Base-by-base conservation (phyloP, 2,329 filamentous ascomycete species). In the Diaporthe vexans region DNA sequence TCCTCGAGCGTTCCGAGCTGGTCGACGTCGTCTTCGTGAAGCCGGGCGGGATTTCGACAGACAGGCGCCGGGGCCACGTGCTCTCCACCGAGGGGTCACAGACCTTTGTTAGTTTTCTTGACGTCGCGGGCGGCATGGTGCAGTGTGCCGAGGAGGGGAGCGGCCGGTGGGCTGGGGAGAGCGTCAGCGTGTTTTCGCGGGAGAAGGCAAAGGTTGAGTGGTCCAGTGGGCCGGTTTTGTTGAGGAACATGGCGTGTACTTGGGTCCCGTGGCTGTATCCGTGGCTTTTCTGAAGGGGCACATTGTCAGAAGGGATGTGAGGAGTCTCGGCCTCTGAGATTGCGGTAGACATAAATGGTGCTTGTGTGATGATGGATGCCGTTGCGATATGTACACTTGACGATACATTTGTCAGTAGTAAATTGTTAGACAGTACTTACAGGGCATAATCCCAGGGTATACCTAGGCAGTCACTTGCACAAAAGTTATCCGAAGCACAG, bases 51-150 rank as follows among this genome's bases (percentile, higher is more conserved):
- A 73, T 73, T 19, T 59, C 71, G 37, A 26, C n/a, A 17, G 71
- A 73, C 21, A 35, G 11, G 10, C 59, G 59, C 15, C 15, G 33
- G n/a, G 71, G 72, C 51, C 72, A 73, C 26, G 72, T 59, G 17
- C 52, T 73, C 26, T 26, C 24, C 54, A 24, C 40, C 4, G 54
- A 71, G 19, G n/a, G 43, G 40, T 71, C 69, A 26, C 48, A 58
- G 72, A 70, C 72, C 15, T 73, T 73, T 26, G 52, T 73, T 15
- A 70, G 63, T 33, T 73, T 58, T 40, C 40, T 57, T 3, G 72
- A 73, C 40, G 63, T 61, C 63, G 72, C 72, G 21, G 72, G 63
- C 1, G 72, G 52, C 0, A 70, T 73, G 72, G 72, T 73, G 37
- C 43, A 70, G 43, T 59, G 63, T 46, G 63, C 72, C n/a, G 72